Evolutionary conservation across 1,284 basidiomycete genomes (phyloP).

Genomic region (Cystobasidium sp.): DNA sequence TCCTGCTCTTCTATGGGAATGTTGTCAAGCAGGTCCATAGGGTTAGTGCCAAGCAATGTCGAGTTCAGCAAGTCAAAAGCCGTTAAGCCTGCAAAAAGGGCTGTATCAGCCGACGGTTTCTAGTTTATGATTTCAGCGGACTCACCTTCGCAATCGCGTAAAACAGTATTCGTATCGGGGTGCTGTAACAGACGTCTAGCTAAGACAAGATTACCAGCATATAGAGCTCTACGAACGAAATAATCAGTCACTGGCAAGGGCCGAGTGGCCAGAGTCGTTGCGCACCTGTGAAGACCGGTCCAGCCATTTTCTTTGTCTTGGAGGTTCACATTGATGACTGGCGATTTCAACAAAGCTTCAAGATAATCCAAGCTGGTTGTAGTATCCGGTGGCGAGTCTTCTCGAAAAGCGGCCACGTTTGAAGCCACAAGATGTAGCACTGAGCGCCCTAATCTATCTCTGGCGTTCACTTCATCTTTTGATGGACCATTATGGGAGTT

Average conservation of each 20-base stretch:
- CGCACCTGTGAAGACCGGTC: conserved; percentile 80
- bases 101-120: background rate
- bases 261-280: background rate
- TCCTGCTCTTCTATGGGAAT: conserved; percentile 46
- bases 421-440: conserved; percentile 72
- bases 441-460: conserved; percentile 74
- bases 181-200: conserved; percentile 77
- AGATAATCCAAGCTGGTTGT: conserved; percentile 70
- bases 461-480: conserved; percentile 68
- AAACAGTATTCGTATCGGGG: conserved; percentile 70
- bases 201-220: conserved; percentile 78
- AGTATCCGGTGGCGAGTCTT: background rate
- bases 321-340: conserved; percentile 78
- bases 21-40: conserved; percentile 41
- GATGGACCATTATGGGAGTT: conserved; percentile 2
- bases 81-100: conserved; percentile 63
- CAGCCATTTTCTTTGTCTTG: conserved; percentile 84
- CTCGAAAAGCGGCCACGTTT: conserved; percentile 2
- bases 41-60: conserved; percentile 67
- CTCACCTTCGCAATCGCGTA: conserved; percentile 82
- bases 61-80: conserved; percentile 94
- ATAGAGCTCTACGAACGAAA: conserved; percentile 65
- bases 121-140: background rate
- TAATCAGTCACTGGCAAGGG: background rate
- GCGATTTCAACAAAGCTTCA: conserved; percentile 76